Conservation (phyloP, 2,329 filamentous ascomycete species). For the Corniculantispora saksenae region DNA sequence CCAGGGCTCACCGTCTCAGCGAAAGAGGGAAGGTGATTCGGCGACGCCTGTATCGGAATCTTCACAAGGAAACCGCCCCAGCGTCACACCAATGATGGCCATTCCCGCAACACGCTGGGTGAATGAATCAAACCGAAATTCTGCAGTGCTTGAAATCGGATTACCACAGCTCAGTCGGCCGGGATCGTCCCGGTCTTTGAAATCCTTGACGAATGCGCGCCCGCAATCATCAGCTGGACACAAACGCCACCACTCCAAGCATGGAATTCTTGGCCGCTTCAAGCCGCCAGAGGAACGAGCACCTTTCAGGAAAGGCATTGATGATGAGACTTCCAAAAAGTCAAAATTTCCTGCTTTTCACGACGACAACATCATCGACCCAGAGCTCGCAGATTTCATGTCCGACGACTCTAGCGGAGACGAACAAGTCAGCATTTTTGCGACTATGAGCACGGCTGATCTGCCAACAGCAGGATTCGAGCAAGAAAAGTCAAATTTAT, state of each 20-base stretch:
- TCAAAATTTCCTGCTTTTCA: slow-evolving; percentile 86
- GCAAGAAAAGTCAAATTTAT: slow-evolving; percentile 71
- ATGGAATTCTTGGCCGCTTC: slow-evolving; percentile 77
- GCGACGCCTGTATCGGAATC: slow-evolving; percentile 35
- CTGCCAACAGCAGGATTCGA: slow-evolving; percentile 67
- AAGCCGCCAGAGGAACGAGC: slow-evolving; percentile 79
- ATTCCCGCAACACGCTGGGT: slow-evolving; percentile 65
- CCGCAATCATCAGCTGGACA: slow-evolving; percentile 75
- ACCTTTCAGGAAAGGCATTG: slow-evolving; percentile 76
- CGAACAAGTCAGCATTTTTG: slow-evolving; percentile 85
- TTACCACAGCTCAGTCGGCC: slow-evolving; percentile 81
- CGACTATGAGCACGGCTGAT: slow-evolving; percentile 68
- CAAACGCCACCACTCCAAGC: slow-evolving; percentile 83
- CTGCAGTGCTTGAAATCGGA: slow-evolving; percentile 88
- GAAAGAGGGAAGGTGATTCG: slow-evolving; percentile 38
- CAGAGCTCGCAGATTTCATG: slow-evolving; percentile 91
- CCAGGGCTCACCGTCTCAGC: slow-evolving; percentile 39
- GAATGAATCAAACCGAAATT: slow-evolving; percentile 80
- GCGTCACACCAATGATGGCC: slow-evolving; percentile 71
- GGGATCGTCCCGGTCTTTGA: slow-evolving; percentile 88
- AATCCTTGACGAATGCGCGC: slow-evolving; percentile 67
- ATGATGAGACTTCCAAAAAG: slow-evolving; percentile 65
- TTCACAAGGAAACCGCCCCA: slow-evolving; percentile 51
- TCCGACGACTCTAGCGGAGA: slow-evolving; percentile 94
- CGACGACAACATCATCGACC: slow-evolving; percentile 97